Conservation (phyloP, 768 basidiomycete species). For the Boletellus ananas region DNA sequence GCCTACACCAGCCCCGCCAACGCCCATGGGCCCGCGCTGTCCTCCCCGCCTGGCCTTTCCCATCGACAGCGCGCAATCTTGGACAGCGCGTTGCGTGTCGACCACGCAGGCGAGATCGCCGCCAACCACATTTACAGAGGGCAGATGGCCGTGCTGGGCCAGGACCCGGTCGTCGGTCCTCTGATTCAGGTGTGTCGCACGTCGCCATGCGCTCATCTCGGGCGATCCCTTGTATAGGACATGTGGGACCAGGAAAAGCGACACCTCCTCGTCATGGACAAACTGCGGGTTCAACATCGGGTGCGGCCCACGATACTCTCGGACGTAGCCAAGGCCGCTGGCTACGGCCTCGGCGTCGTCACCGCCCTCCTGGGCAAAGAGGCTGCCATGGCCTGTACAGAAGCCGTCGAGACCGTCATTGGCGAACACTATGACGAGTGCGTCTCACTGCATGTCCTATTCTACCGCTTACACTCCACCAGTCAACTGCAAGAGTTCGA, state of each 20-base stretch:
- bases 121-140: slow-evolving; percentile 96
- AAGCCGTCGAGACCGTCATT: slow-evolving; percentile 96
- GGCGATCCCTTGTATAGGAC: slow-evolving; percentile 48
- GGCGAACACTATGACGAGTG: slow-evolving; percentile 99
- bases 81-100: slow-evolving; percentile 76
- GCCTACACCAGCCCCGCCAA: slow-evolving; percentile 44
- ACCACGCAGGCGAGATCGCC: slow-evolving; percentile 94
- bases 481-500: slow-evolving; percentile 83
- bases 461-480: slow-evolving; percentile 6
- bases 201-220: not conserved
- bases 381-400: slow-evolving; percentile 97
- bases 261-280: slow-evolving; percentile 84
- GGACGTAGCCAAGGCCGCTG: slow-evolving; percentile 81
- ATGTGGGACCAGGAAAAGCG: slow-evolving; percentile 99
- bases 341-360: slow-evolving; percentile 79
- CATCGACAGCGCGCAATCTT: slow-evolving; percentile 46
- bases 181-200: slow-evolving; percentile 64
- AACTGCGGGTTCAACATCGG: slow-evolving; percentile 76
- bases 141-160: slow-evolving; percentile 70
- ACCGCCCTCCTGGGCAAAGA: slow-evolving; percentile 89
- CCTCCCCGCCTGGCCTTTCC: slow-evolving; percentile 56
- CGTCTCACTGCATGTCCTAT: slow-evolving; percentile 30
- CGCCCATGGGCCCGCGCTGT: slow-evolving; percentile 38
- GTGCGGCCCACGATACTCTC: slow-evolving; percentile 81
- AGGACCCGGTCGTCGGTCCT: slow-evolving; percentile 50